Base-by-base conservation (phyloP, 164 flowering plant genomes). In the Euptelea pleiosperma region DNA sequence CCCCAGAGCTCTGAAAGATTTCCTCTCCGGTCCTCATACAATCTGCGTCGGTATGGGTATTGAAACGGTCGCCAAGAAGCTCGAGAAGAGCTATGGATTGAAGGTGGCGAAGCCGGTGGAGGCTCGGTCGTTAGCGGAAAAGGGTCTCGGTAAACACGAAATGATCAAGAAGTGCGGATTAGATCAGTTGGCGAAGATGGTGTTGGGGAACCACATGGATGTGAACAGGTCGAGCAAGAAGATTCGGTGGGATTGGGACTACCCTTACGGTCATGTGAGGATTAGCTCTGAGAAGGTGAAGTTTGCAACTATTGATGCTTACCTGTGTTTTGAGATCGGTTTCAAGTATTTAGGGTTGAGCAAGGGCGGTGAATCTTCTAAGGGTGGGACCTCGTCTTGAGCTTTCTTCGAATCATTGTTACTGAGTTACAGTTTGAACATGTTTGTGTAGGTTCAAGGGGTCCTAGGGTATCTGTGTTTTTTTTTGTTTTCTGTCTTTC, bases 181-280 rank as follows among this genome's bases (percentile, higher is more conserved):
- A 4, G 42, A 52, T 31, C 56, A 18, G 24, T 18, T 52, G 56
- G 40, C 42, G 42, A 52, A 56, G 60, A 25, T 30, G n/a, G 60
- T 41, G 48, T 30, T 56, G n/a, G 60, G 60, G 36, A 56, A 56
- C 7, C 34, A 42, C 16, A 28, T 25, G 47, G 35, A 56, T 29
- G 35, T 56, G 19, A 19, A 15, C 2, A n/a, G 60, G 48, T 36
- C 60, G 2, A 22, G 16, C 16, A 16, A 55, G 58, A 21, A 24
- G 35, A 7, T 42, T 19, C 29, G 47, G 60, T 26, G 42, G n/a
- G 42, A 39, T 36, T 6, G 14, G 40, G 40, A 6, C 9, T 31
- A 3, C 5, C 34, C 40, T n/a, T n/a, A 14, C 14, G 40, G 40
- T 36, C 2, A 2, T 39, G 16, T n/a, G 42, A 39, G 3, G n/a